Evolutionary conservation across 148 eudicot species (phyloP), one percentile per base, ranked within the genome.

Genomic region (Talinum fruticosum): DNA sequence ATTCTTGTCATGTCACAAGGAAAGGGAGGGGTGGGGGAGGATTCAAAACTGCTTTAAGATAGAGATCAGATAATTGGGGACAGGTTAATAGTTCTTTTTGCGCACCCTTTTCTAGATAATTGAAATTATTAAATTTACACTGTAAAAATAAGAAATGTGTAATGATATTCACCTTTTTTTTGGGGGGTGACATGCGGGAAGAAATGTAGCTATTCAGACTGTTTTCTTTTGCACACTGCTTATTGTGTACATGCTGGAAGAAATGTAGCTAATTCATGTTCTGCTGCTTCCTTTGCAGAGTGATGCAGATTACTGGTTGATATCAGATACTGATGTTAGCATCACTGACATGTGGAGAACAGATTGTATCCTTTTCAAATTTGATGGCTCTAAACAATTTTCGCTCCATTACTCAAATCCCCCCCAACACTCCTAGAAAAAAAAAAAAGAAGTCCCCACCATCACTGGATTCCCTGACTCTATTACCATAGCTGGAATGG

Each of bases 281-380:
- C 29, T n/a, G 13, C 74, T 75, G 19, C 30, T 77, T 57, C 35
- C 53, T 36, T 82, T 77, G 81, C 97, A 96, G 99, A 88, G 86
- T 73, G 95, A 88, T 79, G 93, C 91, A 76, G 99, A 96, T 87
- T 96, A 96, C 84, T 93, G 97, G 97, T 85, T 96, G 76, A 77
- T 89, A 47, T 93, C 98, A 5, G 99, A 96, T 80, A 88, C 87
- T 15, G 98, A 90, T 76, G 87, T 96, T 82, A 91, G 95, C 89
- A 87, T 93, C 80, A 89, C 99, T 29, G 95, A 91, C 82, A 88
- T 93, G 88, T 96, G 99, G 99, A 84, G 88, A 77, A 85, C 90
- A 74, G 96, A 91, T 13, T n/a, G 64, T 59, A 59, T 59, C 64
- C 64, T 59, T 59, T 59, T 51, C n/a, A n/a, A n/a, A 13, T 59